Evolutionary conservation across 1,284 basidiomycete genomes (phyloP).

Genomic region (Chalciporus sp.): DNA sequence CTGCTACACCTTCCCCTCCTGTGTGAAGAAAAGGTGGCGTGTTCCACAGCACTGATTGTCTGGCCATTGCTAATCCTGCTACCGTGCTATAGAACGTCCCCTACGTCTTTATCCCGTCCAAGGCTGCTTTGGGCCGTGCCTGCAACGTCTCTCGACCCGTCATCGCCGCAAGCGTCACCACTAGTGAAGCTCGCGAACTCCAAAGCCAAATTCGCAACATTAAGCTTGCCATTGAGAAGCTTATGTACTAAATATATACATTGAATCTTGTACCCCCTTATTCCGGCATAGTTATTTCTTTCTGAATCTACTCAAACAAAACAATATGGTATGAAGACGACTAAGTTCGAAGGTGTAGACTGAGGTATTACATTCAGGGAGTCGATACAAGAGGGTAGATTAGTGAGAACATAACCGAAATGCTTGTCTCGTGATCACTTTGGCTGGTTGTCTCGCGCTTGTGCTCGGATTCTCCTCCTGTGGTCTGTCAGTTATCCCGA

Average conservation of each 20-base stretch:
- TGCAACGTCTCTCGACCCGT: conserved; percentile 97
- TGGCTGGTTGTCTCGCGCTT: conserved; percentile 84
- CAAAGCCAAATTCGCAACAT: conserved; percentile 88
- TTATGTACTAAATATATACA: conserved; percentile 31
- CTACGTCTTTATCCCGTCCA: conserved; percentile 94
- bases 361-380: conserved; percentile 1
- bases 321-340: conserved; percentile 5
- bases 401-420: neutral
- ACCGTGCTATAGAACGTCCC: conserved; percentile 78
- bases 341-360: neutral
- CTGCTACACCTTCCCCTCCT: conserved; percentile 95
- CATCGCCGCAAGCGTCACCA: conserved; percentile 94
- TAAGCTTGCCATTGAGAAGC: conserved; percentile 87
- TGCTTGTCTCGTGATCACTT: conserved; percentile 51
- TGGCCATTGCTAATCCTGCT: neutral
- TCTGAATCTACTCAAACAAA: conserved; percentile 14
- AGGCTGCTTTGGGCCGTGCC: conserved; percentile 93
- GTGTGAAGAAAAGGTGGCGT: conserved; percentile 93
- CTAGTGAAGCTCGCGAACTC: conserved; percentile 93
- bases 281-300: conserved; percentile 5
- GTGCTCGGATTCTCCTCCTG: conserved; percentile 76
- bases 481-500: conserved; percentile 9
- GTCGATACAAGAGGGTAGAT: neutral
- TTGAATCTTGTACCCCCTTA: conserved; percentile 1
- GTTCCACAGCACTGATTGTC: neutral